phyloP scores from a whole-genome alignment of 2,329 filamentous ascomycete species.

The Aphanocladium album region DNA sequence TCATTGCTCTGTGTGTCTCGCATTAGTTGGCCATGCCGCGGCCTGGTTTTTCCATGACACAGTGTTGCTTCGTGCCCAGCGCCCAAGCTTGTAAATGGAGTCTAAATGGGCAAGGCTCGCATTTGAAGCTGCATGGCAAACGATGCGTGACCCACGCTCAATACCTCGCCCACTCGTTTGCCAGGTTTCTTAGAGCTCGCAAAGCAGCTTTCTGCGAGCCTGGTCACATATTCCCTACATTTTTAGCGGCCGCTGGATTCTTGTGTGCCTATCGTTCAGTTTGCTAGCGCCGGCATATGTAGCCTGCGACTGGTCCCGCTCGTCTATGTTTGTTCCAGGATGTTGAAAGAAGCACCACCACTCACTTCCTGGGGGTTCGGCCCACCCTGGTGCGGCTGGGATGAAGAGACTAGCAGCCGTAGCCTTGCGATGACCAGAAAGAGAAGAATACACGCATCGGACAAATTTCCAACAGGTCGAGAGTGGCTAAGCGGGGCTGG shows the following conservation, averaged over 20 bases:
- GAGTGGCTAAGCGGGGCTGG: too few species aligned
- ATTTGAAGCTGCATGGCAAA: not conserved
- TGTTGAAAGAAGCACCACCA: not conserved
- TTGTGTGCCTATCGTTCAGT: not conserved
- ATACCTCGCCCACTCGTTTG: not conserved
- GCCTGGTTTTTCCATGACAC: not conserved
- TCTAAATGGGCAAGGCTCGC: not conserved
- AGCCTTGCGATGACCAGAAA: not conserved
- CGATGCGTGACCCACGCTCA: not conserved
- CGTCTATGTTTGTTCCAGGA: not conserved
- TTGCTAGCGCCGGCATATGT: not conserved
- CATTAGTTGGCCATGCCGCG: not conserved
- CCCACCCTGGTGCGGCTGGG: too few species aligned
- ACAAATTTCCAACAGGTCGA: too few species aligned
- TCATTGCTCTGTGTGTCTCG: not conserved
- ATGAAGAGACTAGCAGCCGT: not conserved
- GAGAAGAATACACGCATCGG: too few species aligned
- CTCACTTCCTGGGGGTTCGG: too few species aligned
- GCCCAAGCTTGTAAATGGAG: not conserved
- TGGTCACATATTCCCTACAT: not conserved
- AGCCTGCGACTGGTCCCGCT: not conserved
- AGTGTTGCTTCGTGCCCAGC: not conserved
- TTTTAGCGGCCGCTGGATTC: not conserved
- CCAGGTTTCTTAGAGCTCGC: not conserved
- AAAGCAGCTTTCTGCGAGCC: not conserved